These are phyloP conservation scores for Stemphylium vesicarium DNA, from an alignment of 2,329 filamentous ascomycete genomes.

Conservation along the genomic window DNA sequence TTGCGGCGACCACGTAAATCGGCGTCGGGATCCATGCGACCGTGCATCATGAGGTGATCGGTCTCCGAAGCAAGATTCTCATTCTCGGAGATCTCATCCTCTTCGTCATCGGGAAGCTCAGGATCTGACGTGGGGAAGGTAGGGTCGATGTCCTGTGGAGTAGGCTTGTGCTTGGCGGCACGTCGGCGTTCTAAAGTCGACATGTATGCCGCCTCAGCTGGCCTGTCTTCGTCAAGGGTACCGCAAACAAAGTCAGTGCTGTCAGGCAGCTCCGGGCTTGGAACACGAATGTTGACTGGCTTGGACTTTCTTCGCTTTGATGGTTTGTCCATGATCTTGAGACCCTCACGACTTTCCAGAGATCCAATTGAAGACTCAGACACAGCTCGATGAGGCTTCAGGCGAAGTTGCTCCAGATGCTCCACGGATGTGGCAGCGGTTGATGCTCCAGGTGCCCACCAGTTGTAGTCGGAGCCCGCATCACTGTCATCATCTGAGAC, in stretches of 20 bases:
- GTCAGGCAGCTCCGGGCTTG: constrained; percentile 84
- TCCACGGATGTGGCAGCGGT: constrained; percentile 61
- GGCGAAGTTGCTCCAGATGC: constrained; percentile 56
- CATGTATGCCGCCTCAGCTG: constrained; percentile 91
- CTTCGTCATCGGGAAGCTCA: constrained; percentile 79
- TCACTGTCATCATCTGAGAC: constrained; percentile 73
- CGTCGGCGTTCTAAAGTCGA: constrained; percentile 82
- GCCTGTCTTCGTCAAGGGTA: constrained; percentile 92
- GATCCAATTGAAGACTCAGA: constrained; percentile 64
- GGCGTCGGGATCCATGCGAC: constrained; percentile 71
- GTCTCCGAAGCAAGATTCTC: constrained; percentile 58
- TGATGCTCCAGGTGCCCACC: constrained; percentile 64
- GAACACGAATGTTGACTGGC: constrained; percentile 64
- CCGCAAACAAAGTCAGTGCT: constrained; percentile 99
- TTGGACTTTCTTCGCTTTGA: constrained; percentile 56
- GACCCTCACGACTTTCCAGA: constrained; percentile 46
- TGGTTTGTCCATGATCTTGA: constrained; percentile 36
- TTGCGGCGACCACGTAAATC: constrained; percentile 49
- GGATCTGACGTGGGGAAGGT: constrained; percentile 95
- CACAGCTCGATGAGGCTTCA: constrained; percentile 53
- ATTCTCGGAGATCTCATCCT: constrained; percentile 54
- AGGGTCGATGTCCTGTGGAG: constrained; percentile 90
- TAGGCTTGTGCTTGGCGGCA: constrained; percentile 77
- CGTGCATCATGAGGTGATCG: constrained; percentile 71
- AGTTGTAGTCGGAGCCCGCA: constrained; percentile 67